Base-by-base conservation (phyloP, 371 early-diverging fungal genomes). In the Mortierella sp. region DNA sequence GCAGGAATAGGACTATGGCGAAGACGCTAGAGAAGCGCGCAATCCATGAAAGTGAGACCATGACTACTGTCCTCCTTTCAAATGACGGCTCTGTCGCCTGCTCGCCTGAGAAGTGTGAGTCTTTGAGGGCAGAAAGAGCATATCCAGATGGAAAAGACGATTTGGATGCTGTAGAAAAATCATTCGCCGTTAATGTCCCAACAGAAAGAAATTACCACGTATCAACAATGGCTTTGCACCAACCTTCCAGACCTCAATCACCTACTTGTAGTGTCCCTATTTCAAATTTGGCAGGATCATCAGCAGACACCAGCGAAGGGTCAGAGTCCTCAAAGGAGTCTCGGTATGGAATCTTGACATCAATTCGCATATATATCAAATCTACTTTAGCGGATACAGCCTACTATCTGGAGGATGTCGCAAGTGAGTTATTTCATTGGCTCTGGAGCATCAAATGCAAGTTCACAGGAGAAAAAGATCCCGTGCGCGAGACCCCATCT, bases 401-500 rank as follows among this genome's bases (percentile, higher is more conserved):
- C 13, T 59, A 60, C 13, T 84, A 76, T 60, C 23, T 75, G 35
- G 35, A 19, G 23, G 84, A 84, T 56, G 75, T 86, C 2, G 32
- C 43, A 23, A 66, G 61, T 3, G 82, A 81, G 55, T 53, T 70
- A 32, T 17, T 28, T 23, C 76, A 75, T 23, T 81, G 72, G 72
- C 63, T 81, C 12, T 75, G 75, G 82, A 76, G 64, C 26, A 76
- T 81, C 66, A 64, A 63, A 55, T 72, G 72, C 69, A 74, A 63
- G 64, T 79, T 79, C 29, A 79, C 79, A 2, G 55, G 70, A 26
- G 74, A 79, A 35, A 73, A 75, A 42, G 85, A 85, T 70, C 83
- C 84, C 8, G 75, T 85, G 12, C 84, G 85, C 13, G 72, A 82
- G 42, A 85, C 85, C 0, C 82, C 85, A 1, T 72, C 78, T 2